Evolutionary conservation across 176 grass and related monocot species (phyloP).

Genomic region (Avena eriantha): DNA sequence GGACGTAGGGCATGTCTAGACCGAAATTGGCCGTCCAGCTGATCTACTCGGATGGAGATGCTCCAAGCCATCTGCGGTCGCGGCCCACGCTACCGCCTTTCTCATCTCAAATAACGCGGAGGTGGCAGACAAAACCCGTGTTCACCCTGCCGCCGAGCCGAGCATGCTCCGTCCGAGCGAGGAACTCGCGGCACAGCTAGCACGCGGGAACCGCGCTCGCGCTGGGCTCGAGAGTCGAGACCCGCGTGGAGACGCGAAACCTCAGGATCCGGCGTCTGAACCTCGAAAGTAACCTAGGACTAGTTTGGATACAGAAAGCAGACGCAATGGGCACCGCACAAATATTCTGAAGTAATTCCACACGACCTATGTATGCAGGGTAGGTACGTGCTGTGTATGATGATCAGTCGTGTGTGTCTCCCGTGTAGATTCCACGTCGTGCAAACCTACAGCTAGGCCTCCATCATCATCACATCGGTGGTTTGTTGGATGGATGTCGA

Average conservation of each 20-base stretch:
- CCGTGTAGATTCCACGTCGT: not conserved
- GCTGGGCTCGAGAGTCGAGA: not conserved
- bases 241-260: not conserved
- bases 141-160: no score
- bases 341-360: not conserved
- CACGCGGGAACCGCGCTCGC: not conserved
- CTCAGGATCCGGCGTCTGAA: not conserved
- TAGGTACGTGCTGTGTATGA: not conserved
- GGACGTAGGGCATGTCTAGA: no score
- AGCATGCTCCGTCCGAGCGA: no score
- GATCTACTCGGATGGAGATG: no score
- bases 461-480: not conserved
- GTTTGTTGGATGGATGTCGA: not conserved
- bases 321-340: not conserved
- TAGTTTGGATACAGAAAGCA: constrained; percentile 1
- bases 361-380: no score
- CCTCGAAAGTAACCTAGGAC: not conserved
- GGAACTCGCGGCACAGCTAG: no score
- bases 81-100: no score
- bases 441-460: not conserved
- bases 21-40: no score
- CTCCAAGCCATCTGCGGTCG: no score
- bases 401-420: not conserved
- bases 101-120: no score
- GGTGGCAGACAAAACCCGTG: no score